Conservation (phyloP, 495 filamentous ascomycete species). For the Penicillium subrubescens region DNA sequence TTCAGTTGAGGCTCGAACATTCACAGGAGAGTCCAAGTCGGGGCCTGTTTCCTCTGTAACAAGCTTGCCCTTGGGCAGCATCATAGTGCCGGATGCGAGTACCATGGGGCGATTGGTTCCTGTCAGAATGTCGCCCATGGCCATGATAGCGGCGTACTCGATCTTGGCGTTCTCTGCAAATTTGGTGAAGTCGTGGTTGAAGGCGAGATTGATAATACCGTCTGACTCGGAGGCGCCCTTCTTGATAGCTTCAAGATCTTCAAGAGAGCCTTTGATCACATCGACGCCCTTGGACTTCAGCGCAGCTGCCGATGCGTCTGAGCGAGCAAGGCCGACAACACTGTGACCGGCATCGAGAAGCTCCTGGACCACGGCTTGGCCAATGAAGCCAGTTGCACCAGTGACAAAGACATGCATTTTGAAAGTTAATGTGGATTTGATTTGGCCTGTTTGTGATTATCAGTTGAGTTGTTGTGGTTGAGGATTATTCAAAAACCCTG, state of each 20-base stretch:
- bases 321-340: conserved; percentile 48
- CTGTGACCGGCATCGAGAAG: conserved; percentile 42
- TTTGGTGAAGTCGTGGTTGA: conserved; percentile 45
- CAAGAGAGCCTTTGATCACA: conserved; percentile 39
- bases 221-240: conserved; percentile 39
- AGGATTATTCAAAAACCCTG: background rate
- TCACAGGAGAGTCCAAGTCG: conserved; percentile 15
- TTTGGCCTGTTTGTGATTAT: background rate
- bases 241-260: conserved; percentile 38
- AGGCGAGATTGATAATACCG: conserved; percentile 49
- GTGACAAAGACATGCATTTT: conserved; percentile 48
- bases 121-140: conserved; percentile 36
- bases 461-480: background rate
- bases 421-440: background rate
- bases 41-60: conserved; percentile 35
- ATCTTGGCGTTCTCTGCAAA: conserved; percentile 29
- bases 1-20: conserved; percentile 35
- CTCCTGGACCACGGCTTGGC: conserved; percentile 42
- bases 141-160: conserved; percentile 40
- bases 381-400: conserved; percentile 51
- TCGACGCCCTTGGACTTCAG: conserved; percentile 34
- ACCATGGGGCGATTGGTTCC: conserved; percentile 42
- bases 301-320: conserved; percentile 30
- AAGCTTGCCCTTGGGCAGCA: conserved; percentile 31
- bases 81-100: conserved; percentile 44